Conservation (phyloP, 177 flowering plant species). For the Vitis hybrid region DNA sequence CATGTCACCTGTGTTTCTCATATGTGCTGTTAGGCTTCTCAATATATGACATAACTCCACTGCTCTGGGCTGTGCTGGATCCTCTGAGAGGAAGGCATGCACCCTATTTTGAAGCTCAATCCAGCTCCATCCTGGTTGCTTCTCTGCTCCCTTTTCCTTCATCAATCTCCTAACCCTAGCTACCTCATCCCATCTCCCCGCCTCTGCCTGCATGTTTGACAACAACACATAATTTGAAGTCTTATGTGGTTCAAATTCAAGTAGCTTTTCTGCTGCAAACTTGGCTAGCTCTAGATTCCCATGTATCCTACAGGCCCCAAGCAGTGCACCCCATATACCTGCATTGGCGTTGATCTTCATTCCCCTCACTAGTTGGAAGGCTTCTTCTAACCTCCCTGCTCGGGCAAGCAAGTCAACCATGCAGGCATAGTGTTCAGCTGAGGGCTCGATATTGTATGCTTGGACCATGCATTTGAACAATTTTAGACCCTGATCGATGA, state of each 20-base stretch:
- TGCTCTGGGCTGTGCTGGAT: constrained; percentile 4
- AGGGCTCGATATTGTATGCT: constrained; percentile 21
- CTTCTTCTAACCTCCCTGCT: constrained; percentile 35
- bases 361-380: constrained; percentile 18
- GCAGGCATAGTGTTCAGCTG: constrained; percentile 35
- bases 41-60: constrained; percentile 10
- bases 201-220: constrained; percentile 37
- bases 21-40: constrained; percentile 17
- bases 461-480: constrained; percentile 25
- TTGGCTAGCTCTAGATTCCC: constrained; percentile 28
- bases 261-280: constrained; percentile 31
- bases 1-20: constrained; percentile 6
- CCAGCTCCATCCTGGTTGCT: constrained; percentile 35
- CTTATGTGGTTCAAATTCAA: constrained; percentile 29
- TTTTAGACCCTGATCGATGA: constrained; percentile 24
- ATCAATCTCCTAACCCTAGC: constrained; percentile 23
- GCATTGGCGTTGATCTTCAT: constrained; percentile 27
- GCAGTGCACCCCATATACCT: constrained; percentile 36
- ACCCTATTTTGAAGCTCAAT: constrained; percentile 16
- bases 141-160: constrained; percentile 14
- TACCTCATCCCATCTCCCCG: constrained; percentile 32
- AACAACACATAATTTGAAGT: constrained; percentile 27
- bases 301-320: constrained; percentile 30
- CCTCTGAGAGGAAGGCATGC: constrained; percentile 22
- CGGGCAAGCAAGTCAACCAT: constrained; percentile 35